Percentiles rank a stretch among this genome's conserved stretches.
phyloP scores from a whole-genome alignment of 495 filamentous ascomycete species.

The Aspergillus ellipticus region DNA sequence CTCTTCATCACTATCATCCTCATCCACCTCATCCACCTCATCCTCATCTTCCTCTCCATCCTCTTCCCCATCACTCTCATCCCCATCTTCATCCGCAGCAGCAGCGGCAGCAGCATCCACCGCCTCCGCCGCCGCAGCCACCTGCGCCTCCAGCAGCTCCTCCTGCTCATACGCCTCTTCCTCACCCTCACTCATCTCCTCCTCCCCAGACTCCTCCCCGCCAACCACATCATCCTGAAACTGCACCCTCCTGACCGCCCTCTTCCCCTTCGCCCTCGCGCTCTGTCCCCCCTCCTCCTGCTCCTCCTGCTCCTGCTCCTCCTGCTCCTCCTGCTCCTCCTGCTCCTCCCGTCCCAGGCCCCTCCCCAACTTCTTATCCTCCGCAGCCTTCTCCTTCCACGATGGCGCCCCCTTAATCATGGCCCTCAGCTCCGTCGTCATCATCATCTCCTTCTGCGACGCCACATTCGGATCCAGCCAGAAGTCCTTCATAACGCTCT shows the following conservation, averaged over 20 bases:
- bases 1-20: conserved; percentile 18
- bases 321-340: conserved; percentile 15
- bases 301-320: conserved; percentile 16
- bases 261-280: conserved; percentile 15
- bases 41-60: conserved; percentile 8
- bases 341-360: conserved; percentile 11
- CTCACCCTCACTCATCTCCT: conserved; percentile 29
- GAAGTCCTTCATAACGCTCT: conserved; percentile 26
- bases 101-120: conserved; percentile 20
- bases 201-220: conserved; percentile 17
- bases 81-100: conserved; percentile 14
- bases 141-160: conserved; percentile 29
- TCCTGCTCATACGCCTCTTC: conserved; percentile 28
- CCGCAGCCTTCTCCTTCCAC: conserved; percentile 32
- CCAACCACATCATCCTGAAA: conserved; percentile 14
- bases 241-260: conserved; percentile 19
- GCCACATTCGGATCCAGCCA: conserved; percentile 27
- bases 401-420: conserved; percentile 36
- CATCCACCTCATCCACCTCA: conserved; percentile 11
- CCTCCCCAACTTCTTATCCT: conserved; percentile 25
- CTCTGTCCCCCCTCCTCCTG: conserved; percentile 14
- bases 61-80: conserved; percentile 12
- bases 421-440: conserved; percentile 39
- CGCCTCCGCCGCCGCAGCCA: conserved; percentile 25
- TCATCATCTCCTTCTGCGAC: conserved; percentile 24